Evolutionary conservation across 345 rosid genomes (phyloP), one percentile per base, ranked within the genome.

Genomic region (Linum lewisii): DNA sequence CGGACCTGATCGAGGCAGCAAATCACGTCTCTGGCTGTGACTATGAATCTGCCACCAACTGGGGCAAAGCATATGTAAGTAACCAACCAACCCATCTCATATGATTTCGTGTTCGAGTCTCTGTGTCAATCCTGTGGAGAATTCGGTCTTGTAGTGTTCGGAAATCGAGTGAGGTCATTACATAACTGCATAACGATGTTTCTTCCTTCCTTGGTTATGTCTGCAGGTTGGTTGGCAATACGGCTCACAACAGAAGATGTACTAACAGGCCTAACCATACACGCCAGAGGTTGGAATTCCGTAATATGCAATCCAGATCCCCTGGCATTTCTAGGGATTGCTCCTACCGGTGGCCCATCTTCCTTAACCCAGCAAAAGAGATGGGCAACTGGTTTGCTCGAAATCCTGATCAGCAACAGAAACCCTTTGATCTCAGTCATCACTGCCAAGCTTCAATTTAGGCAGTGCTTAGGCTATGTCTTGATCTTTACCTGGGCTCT

Each of bases 311-410:
- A 20, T 0, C 87, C 82, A 0, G 15, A 82, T 0, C 84, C 84
- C 16, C 80, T 76, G 0, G 86, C 85, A 0, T 90, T 90, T 64
- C 56, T 81, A 14, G 94, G 97, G 0, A 80, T 81, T 57, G 69
- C 77, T 11, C 89, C 89, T 0, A 14, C 72, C 0, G 63, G 72
- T 13, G 79, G 81, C 3, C 81, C 87, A 0, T 69, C 56, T 4
- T 56, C 72, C 0, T 54, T 87, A 84, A 45, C 57, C 51, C 95
- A 87, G 24, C 73, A 71, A 23, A 81, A 81, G 60, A 75, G 91
- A 57, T 91, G 94, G 94, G 63, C 75, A 15, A 78, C 86, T 0
- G 96, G 94, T 5, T 4, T 79, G 14, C 81, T 81, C 6, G 91
- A 87, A 69, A 36, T 79, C 29, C 58, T 82, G 51, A 54, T 82